phyloP scores from a whole-genome alignment of 192 early-diverging fungal species.

The Entomortierella parvispora region DNA sequence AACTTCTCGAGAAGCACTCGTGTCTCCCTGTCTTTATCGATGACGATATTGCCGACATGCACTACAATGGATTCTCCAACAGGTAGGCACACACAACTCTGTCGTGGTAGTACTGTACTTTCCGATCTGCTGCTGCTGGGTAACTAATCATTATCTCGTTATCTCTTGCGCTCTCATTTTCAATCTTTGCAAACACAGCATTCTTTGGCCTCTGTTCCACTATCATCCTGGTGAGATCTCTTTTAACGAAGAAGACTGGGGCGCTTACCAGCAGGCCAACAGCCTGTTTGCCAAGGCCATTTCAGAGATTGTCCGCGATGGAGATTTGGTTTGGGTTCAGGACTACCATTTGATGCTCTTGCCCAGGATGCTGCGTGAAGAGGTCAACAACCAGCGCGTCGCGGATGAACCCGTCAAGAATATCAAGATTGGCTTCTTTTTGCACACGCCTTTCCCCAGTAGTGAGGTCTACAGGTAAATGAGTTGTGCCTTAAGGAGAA shows the following conservation, averaged over 20 bases:
- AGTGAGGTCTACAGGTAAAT: slow-evolving; percentile 93
- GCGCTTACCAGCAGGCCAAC: slow-evolving; percentile 95
- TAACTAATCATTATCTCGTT: not conserved
- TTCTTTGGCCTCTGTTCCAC: slow-evolving; percentile 99
- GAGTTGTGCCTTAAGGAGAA: not conserved
- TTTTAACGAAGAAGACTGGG: slow-evolving; percentile 95
- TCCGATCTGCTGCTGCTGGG: no score
- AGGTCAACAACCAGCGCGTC: slow-evolving; percentile 53
- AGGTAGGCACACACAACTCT: no score
- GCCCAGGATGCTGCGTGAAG: slow-evolving; percentile 85
- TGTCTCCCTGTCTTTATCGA: slow-evolving; percentile 95
- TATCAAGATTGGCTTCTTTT: slow-evolving; percentile 97
- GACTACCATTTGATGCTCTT: slow-evolving; percentile 99
- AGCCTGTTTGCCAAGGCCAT: slow-evolving; percentile 93
- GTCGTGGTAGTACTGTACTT: no score
- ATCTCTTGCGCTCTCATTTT: not conserved
- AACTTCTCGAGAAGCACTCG: slow-evolving; percentile 82
- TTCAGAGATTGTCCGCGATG: slow-evolving; percentile 84
- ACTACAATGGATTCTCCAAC: slow-evolving; percentile 99
- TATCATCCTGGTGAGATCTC: slow-evolving; percentile 99
- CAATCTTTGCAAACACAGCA: slow-evolving; percentile 59
- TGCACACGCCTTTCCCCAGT: slow-evolving; percentile 98
- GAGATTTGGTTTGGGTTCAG: slow-evolving; percentile 90
- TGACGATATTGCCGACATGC: slow-evolving; percentile 91
- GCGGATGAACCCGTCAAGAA: slow-evolving; percentile 60